These are phyloP conservation scores for Penicillium tannophilum DNA, from an alignment of 495 filamentous ascomycete species.

Conservation along the genomic window DNA sequence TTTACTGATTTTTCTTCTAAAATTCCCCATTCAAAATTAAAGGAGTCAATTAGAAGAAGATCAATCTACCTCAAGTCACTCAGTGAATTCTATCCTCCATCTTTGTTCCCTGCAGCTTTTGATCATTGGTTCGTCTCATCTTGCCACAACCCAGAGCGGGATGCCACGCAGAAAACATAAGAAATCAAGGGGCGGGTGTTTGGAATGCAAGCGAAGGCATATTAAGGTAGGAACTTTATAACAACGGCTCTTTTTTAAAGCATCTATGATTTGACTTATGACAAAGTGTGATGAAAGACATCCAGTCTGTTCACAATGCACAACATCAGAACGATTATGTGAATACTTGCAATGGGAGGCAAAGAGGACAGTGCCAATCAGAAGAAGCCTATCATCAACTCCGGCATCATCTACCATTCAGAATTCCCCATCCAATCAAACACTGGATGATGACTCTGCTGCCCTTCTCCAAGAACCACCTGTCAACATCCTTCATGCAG, in stretches of 20 bases:
- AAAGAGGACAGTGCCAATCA: neutral
- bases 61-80: too few species aligned
- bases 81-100: too few species aligned
- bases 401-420: neutral
- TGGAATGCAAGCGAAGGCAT: constrained; percentile 42
- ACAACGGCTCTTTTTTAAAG: too few species aligned
- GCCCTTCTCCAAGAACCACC: constrained; percentile 17
- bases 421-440: neutral
- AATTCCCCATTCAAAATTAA: too few species aligned
- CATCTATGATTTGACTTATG: neutral
- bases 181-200: constrained; percentile 42
- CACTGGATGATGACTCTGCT: neutral
- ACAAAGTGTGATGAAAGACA: constrained; percentile 39
- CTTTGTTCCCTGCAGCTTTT: too few species aligned
- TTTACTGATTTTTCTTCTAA: too few species aligned
- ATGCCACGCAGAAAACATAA: constrained; percentile 33
- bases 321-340: constrained; percentile 27
- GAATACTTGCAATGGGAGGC: neutral
- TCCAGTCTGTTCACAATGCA: constrained; percentile 40
- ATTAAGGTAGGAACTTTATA: constrained; percentile 36
- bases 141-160: neutral
- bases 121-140: too few species aligned
- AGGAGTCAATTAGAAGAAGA: too few species aligned
- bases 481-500: constrained; percentile 38
- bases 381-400: neutral